Evolutionary conservation across 495 filamentous ascomycete species (phyloP), one percentile per base, ranked within the genome.

Genomic region (Aspergillus indologenus): DNA sequence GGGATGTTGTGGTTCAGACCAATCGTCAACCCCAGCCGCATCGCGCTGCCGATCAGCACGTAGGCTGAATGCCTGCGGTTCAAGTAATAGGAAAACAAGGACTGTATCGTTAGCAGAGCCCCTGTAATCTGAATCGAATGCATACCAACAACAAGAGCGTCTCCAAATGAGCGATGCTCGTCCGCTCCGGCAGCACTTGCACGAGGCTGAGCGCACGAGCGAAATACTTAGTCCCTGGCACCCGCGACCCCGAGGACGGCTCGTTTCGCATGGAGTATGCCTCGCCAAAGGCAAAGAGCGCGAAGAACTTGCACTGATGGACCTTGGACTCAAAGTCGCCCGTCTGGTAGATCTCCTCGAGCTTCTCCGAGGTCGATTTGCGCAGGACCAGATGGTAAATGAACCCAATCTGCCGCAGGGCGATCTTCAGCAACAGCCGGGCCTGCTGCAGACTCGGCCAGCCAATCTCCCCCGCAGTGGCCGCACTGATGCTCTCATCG

Each of bases 1-100:
- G 75, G 71, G 45, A 79, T 74, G 44, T 78, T 78, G 56, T 78
- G 75, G 57, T 79, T 78, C 19, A 79, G 48, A 3, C 77, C 77
- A 15, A 77, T 78, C 20, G 68, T 72, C 5, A 79, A 54, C 31
- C 74, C 69, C 54, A 75, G 64, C 18, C 75, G 73, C 71, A 79
- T 73, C 34, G 75, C 75, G 12, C 71, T 75, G 26, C 77, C 72
- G 20, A 75, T 72, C 12, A 79, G 60, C 0, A 74, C 63, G 20
- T 75, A 75, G 14, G 76, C 74, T 0, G 73, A 76, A 57, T 77
- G 73, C 4, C 75, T 74, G 24, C 76, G 71, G 51, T 79, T 79
- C 23, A 77, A 65, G 57, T 77, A 76, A 47, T 77, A 74, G 1
- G 75, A 79, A 45, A 76, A 79, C 3, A 78, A 53, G 1, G 74